These are phyloP conservation scores for Aspergillus cejpii DNA, from an alignment of 2,329 filamentous ascomycete genomes.

Conservation along the genomic window DNA sequence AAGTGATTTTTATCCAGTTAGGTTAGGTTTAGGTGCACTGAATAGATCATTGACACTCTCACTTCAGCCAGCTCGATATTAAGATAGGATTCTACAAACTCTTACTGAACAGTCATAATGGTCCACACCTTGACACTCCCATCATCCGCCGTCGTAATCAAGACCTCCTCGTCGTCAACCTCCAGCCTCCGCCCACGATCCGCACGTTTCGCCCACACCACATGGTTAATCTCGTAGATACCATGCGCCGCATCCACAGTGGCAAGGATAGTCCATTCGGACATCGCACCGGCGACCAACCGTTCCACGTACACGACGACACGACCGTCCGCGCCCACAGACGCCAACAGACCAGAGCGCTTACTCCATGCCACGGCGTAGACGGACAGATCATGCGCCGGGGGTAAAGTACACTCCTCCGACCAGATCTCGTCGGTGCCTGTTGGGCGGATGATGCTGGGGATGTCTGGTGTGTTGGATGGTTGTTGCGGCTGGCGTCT, in stretches of 20 bases:
- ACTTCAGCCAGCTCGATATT: no score
- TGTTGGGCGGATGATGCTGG: slow-evolving; percentile 77
- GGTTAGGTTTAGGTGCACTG: no score
- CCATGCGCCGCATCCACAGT: slow-evolving; percentile 71
- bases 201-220: slow-evolving; percentile 74
- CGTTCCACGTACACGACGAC: slow-evolving; percentile 71
- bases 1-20: background rate
- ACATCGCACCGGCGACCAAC: slow-evolving; percentile 32
- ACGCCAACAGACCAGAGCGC: slow-evolving; percentile 70
- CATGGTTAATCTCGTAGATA: slow-evolving; percentile 89
- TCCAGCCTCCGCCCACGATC: slow-evolving; percentile 56
- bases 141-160: slow-evolving; percentile 89
- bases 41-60: no score
- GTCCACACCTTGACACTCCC: slow-evolving; percentile 81
- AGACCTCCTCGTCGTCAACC: slow-evolving; percentile 63
- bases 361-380: slow-evolving; percentile 83
- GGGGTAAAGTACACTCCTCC: slow-evolving; percentile 68
- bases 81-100: no score
- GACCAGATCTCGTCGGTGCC: slow-evolving; percentile 75
- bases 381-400: slow-evolving; percentile 68
- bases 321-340: slow-evolving; percentile 77
- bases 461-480: slow-evolving; percentile 49
- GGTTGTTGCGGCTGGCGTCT: slow-evolving; percentile 49
- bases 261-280: slow-evolving; percentile 65
- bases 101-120: no score